Evolutionary conservation across 1,284 basidiomycete species (phyloP), one percentile per base, ranked within the genome.

Genomic region (Chalciporus sp.): DNA sequence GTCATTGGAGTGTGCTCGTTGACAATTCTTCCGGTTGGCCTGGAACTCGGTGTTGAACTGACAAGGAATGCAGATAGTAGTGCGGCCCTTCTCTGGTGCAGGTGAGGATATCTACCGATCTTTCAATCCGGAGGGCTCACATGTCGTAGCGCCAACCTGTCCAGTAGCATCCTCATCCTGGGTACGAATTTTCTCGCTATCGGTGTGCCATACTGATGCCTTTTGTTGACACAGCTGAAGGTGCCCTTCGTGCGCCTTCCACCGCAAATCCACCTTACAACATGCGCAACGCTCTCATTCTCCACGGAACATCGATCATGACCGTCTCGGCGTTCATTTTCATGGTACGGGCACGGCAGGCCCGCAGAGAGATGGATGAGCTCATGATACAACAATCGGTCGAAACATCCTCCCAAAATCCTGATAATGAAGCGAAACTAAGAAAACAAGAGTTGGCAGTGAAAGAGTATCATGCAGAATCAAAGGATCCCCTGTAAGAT

Each of bases 21-120:
- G 35, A 80, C 83, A 8, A 78, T 90, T 69, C 75, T 91, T 4
- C 87, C 89, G 2, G 76, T 90, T 26, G 82, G 76, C 1, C 74
- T 92, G 49, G 89, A 92, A 66, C 78, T 92, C 27, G 84, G 77
- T 9, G 84, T 82, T 47, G 88, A 92, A 67, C 67, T 90, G 17
- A 88, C 87, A 11, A 75, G 85, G 53, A 89, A 88, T 61, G 79
- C 88, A 3, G 86, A 88, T 57, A 84, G 79, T 2, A 88, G 85
- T 58, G 80, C 87, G 2, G 85, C 88, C 0, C 68, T 88, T 17
- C 62, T 90, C 19, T 92, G 89, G 89, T 83, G 84, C 67, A 71
- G 75, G 83, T 86, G 65, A 53, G 82, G 75, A 14, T 51, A 12
- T 6, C 23, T 23, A 7, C 16, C 6, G 16, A 29, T 50, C 35